Evolutionary conservation across 2,329 filamentous ascomycete species (phyloP).

Genomic region (Aspergillus candidus): DNA sequence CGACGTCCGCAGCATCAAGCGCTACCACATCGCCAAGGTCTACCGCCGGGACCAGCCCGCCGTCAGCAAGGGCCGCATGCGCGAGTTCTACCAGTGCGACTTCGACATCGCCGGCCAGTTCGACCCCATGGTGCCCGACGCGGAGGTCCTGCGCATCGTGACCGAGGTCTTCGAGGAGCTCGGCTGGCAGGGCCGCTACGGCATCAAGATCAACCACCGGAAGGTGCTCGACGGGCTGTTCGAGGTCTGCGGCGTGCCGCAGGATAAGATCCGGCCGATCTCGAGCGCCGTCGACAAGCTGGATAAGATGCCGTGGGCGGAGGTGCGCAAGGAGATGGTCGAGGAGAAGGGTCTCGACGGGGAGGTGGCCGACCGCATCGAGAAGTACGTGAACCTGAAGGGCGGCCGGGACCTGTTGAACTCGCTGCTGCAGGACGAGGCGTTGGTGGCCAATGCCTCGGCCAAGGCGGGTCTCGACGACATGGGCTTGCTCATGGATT

Average conservation of each 20-base stretch:
- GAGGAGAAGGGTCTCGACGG: conserved; percentile 78
- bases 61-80: conserved; percentile 85
- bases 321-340: conserved; percentile 88
- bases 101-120: conserved; percentile 86
- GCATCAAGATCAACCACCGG: conserved; percentile 91
- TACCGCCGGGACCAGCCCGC: conserved; percentile 76
- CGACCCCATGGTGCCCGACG: conserved; percentile 87
- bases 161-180: conserved; percentile 79
- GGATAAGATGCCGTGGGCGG: conserved; percentile 85
- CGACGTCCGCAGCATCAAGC: conserved; percentile 74
- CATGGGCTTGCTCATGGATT: conserved; percentile 72
- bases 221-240: conserved; percentile 93
- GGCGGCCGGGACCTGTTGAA: conserved; percentile 69
- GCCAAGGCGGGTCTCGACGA: conserved; percentile 77
- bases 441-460: conserved; percentile 62
- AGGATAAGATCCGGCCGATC: conserved; percentile 80
- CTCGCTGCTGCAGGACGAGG: conserved; percentile 60
- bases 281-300: conserved; percentile 93
- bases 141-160: conserved; percentile 78
- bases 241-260: conserved; percentile 79
- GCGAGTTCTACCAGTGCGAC: conserved; percentile 96
- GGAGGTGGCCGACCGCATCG: conserved; percentile 78
- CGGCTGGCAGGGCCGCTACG: conserved; percentile 66
- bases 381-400: conserved; percentile 73
- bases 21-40: conserved; percentile 93